Conservation (phyloP, 83 land plant genomes). For the Thuja plicata region DNA sequence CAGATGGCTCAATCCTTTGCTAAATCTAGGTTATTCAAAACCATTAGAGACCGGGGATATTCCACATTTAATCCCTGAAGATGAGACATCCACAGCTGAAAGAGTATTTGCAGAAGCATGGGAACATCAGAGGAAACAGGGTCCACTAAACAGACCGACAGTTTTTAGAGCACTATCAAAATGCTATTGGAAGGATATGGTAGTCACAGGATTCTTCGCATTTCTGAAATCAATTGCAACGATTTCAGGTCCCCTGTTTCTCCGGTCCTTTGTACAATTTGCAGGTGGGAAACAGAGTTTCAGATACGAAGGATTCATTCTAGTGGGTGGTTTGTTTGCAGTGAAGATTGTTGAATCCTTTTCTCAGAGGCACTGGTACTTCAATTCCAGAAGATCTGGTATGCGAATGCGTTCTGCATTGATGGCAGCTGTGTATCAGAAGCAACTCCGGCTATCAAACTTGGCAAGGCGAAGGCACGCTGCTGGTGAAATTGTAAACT, state of each 20-base stretch:
- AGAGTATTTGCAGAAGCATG: constrained; percentile 44
- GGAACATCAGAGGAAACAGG: constrained; percentile 24
- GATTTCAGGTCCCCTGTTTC: constrained; percentile 49
- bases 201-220: constrained; percentile 48
- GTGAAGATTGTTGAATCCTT: constrained; percentile 66
- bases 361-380: constrained; percentile 68
- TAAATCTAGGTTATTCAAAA: constrained; percentile 55
- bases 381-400: constrained; percentile 55
- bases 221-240: constrained; percentile 41
- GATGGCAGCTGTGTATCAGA: constrained; percentile 67
- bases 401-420: constrained; percentile 75
- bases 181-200: constrained; percentile 53
- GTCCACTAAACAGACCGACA: neutral
- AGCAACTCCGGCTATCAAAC: constrained; percentile 70
- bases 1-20: constrained; percentile 72
- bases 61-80: constrained; percentile 53
- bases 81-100: constrained; percentile 35
- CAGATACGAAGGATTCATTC: constrained; percentile 9
- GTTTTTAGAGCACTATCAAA: constrained; percentile 42
- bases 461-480: constrained; percentile 48
- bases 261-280: constrained; percentile 48
- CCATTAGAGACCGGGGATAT: constrained; percentile 56
- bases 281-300: constrained; percentile 22
- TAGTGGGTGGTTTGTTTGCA: constrained; percentile 39
- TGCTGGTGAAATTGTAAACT: constrained; percentile 78